phyloP scores from a whole-genome alignment of 768 basidiomycete species.

The Coprinopsis sp. region DNA sequence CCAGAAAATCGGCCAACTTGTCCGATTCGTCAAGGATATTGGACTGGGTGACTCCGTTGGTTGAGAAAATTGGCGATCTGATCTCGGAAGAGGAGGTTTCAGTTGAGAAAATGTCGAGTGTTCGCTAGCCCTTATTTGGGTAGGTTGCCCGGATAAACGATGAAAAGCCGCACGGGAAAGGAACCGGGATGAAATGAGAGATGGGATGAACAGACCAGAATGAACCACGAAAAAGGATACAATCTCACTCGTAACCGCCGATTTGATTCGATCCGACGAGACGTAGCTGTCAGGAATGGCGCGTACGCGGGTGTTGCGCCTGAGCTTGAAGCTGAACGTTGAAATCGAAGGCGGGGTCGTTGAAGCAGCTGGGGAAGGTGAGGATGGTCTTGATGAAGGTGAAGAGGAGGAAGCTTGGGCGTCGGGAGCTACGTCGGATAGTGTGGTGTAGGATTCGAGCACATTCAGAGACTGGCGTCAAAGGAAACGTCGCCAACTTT shows the following conservation, averaged over 20 bases:
- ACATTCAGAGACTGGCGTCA: constrained; percentile 22
- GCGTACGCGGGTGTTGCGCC: constrained; percentile 41
- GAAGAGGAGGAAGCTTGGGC: background rate
- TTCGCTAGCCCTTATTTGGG: too few species aligned
- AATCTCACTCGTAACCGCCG: constrained; percentile 94
- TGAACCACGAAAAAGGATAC: constrained; percentile 97
- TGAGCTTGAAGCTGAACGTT: too few species aligned
- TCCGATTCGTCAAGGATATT: constrained; percentile 98
- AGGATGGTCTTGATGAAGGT: too few species aligned
- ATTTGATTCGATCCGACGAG: constrained; percentile 84
- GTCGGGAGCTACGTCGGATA: too few species aligned
- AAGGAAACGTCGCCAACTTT: constrained; percentile 43
- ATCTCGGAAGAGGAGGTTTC: constrained; percentile 96
- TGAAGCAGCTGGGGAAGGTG: constrained; percentile 1
- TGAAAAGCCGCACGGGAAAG: too few species aligned
- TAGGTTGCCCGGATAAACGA: too few species aligned
- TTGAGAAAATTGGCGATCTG: constrained; percentile 96
- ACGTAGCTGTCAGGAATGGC: constrained; percentile 81
- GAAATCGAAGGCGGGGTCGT: background rate
- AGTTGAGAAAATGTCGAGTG: constrained; percentile 95
- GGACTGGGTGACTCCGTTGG: constrained; percentile 76
- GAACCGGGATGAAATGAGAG: too few species aligned
- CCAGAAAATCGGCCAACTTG: constrained; percentile 95
- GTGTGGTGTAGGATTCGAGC: too few species aligned
- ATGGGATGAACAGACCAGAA: too few species aligned